A percentile compares a stretch with the other conserved stretches of the same genome.
Conservation (phyloP, 2,329 filamentous ascomycete species). For the Talaromyces marneffei region DNA sequence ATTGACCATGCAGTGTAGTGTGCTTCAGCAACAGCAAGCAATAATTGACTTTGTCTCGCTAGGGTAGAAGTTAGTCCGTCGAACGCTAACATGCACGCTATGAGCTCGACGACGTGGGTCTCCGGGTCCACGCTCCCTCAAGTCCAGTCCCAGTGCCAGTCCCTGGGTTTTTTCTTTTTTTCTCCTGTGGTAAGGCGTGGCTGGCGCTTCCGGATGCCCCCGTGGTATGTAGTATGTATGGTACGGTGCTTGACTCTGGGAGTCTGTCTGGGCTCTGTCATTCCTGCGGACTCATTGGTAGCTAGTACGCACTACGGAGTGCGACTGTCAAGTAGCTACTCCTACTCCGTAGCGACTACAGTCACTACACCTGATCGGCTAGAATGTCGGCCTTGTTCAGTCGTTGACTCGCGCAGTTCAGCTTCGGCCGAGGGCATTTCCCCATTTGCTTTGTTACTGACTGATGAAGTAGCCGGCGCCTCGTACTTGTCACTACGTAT, state of each 20-base stretch:
- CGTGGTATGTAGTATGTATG: no score
- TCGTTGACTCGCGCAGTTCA: background rate
- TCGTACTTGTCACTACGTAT: background rate
- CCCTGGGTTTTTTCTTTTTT: background rate
- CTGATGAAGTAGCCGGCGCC: background rate
- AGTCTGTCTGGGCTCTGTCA: background rate
- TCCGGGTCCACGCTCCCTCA: background rate
- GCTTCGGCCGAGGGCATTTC: background rate
- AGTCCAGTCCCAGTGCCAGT: conserved; percentile 4
- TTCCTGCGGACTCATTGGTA: background rate
- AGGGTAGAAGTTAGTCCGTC: background rate
- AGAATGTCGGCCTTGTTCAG: background rate
- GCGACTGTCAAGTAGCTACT: no score
- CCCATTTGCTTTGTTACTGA: background rate
- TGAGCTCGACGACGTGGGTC: background rate
- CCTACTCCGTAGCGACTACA: background rate
- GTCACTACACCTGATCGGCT: background rate
- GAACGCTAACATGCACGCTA: background rate
- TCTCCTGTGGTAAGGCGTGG: background rate
- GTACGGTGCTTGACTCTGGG: background rate
- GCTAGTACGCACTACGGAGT: background rate
- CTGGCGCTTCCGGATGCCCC: background rate
- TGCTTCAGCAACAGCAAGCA: background rate
- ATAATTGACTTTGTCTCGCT: background rate
- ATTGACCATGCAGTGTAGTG: no score